Percentiles rank a stretch among this genome's conserved stretches.
These are phyloP conservation scores for Gynochthodes officinalis DNA, from an alignment of 257 asterid genomes.

Conservation along the genomic window DNA sequence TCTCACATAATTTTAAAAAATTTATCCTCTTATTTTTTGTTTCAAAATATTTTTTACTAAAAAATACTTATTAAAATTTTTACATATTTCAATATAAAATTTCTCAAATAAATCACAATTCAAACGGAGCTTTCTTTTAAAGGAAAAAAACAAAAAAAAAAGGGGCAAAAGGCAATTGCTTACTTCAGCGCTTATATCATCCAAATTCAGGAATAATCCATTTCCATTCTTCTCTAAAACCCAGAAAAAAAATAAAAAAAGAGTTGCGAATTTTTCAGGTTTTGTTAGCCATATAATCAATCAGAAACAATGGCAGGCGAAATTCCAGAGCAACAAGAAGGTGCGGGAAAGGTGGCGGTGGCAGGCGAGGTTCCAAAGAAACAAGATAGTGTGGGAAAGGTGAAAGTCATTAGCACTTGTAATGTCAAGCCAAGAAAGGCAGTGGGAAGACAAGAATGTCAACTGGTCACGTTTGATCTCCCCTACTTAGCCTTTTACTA, in stretches of 20 bases:
- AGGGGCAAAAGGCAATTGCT: no score
- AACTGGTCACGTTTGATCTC: slow-evolving; percentile 82
- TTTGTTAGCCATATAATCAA: background rate
- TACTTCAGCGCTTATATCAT: no score
- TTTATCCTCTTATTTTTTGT: no score
- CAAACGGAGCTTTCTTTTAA: no score
- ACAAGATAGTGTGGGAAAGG: slow-evolving; percentile 22
- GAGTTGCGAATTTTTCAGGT: background rate
- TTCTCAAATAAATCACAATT: no score
- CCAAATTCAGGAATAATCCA: no score
- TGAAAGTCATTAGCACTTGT: slow-evolving; percentile 37
- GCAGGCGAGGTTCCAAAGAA: slow-evolving; percentile 41
- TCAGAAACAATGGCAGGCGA: slow-evolving; percentile 51
- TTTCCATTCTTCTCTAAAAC: no score
- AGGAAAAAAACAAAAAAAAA: no score
- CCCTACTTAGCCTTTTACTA: slow-evolving; percentile 87
- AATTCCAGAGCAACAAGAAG: slow-evolving; percentile 25
- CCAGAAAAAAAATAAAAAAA: background rate
- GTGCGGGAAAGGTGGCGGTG: slow-evolving; percentile 35
- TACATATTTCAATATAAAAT: no score
- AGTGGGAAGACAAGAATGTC: slow-evolving; percentile 66
- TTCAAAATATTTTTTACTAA: no score
- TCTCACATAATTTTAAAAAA: no score
- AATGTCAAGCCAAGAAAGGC: slow-evolving; percentile 63
- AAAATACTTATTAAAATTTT: no score